Conservation (phyloP, 345 rosid genomes). For the Camelina sativa region DNA sequence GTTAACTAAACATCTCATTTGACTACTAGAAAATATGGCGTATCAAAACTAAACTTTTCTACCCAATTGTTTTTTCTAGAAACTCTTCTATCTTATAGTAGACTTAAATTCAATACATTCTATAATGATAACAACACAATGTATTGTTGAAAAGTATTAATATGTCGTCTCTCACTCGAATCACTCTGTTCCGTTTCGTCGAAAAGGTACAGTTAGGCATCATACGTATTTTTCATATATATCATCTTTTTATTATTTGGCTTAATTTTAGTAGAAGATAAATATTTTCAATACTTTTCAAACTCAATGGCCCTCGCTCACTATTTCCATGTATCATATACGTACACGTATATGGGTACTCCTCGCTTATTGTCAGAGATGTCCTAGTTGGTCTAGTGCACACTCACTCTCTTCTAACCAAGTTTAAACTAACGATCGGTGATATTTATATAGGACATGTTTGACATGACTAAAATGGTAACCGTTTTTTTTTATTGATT, state of each 20-base stretch:
- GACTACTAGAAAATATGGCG: neutral
- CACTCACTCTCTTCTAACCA: constrained; percentile 4
- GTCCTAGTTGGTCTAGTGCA: constrained; percentile 18
- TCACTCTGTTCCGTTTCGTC: constrained; percentile 12
- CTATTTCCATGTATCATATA: constrained; percentile 4
- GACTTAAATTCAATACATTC: neutral
- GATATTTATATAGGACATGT: neutral
- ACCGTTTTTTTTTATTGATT: neutral
- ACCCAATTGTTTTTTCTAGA: neutral
- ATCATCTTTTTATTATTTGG: neutral
- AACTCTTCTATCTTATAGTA: neutral
- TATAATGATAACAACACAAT: neutral
- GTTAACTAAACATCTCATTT: neutral
- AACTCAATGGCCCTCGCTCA: constrained; percentile 20
- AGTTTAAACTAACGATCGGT: neutral
- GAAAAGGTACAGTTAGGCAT: constrained; percentile 10
- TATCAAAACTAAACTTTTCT: constrained; percentile 10
- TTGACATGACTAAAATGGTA: neutral
- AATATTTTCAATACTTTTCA: constrained; percentile 3
- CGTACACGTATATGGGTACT: neutral
- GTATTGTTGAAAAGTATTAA: constrained; percentile 25
- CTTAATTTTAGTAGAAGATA: neutral
- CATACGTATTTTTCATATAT: neutral
- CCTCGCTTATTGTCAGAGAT: neutral
- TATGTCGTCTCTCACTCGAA: neutral